These are phyloP conservation scores for Backusella tuberculispora DNA, from an alignment of 192 early-diverging fungal species.

Conservation along the genomic window DNA sequence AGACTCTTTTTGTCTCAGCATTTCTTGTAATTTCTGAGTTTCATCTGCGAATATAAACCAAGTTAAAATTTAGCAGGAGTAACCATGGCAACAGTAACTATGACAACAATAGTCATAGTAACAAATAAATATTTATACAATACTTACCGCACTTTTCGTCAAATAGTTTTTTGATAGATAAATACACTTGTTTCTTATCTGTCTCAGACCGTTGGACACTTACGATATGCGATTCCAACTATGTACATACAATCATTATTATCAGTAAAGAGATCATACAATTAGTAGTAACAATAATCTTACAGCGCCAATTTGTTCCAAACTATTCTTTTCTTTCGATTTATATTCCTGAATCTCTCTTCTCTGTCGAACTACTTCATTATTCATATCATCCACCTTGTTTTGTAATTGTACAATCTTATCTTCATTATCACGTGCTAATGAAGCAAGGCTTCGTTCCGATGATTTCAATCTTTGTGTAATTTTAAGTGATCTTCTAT, in stretches of 20 bases:
- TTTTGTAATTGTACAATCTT: slow-evolving; percentile 46
- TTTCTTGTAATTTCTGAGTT: slow-evolving; percentile 46
- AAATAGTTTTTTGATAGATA: slow-evolving; percentile 40
- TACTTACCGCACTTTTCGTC: slow-evolving; percentile 49
- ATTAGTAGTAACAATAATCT: background rate
- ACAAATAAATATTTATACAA: background rate
- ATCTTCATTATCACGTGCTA: slow-evolving; percentile 51
- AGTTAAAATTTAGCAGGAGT: background rate
- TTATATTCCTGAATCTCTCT: slow-evolving; percentile 49
- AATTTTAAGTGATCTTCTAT: slow-evolving; percentile 42
- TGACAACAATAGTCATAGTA: background rate
- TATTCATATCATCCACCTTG: slow-evolving; percentile 48
- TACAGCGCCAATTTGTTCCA: slow-evolving; percentile 49
- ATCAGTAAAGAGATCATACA: background rate
- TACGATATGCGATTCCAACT: slow-evolving; percentile 47
- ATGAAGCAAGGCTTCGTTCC: slow-evolving; percentile 45
- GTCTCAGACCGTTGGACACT: slow-evolving; percentile 41
- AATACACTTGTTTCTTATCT: slow-evolving; percentile 48
- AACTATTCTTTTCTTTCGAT: slow-evolving; percentile 46
- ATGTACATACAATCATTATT: background rate
- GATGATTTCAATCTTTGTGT: slow-evolving; percentile 49
- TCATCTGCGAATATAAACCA: slow-evolving; percentile 30
- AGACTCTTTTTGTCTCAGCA: slow-evolving; percentile 42
- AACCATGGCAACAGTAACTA: background rate
- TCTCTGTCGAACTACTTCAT: slow-evolving; percentile 40